These are phyloP conservation scores for Colletotrichum simmondsii DNA, from an alignment of 2,329 filamentous ascomycete species.

Conservation along the genomic window DNA sequence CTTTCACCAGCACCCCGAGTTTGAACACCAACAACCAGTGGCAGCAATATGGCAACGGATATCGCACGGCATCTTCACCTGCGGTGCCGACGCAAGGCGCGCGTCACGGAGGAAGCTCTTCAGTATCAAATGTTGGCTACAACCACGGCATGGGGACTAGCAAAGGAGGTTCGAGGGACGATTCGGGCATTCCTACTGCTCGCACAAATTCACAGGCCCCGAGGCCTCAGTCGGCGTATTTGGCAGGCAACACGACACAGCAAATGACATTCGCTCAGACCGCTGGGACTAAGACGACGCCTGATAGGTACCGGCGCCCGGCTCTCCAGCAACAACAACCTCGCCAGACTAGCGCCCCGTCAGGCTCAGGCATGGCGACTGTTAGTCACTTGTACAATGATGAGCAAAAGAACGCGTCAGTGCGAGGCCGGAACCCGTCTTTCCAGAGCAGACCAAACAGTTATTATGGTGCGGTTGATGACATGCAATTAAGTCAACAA, in stretches of 20 bases:
- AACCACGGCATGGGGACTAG: constrained; percentile 48
- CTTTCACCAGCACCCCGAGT: constrained; percentile 78
- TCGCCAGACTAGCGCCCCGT: constrained; percentile 52
- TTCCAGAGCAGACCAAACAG: constrained; percentile 61
- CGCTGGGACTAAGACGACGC: constrained; percentile 73
- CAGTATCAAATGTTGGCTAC: constrained; percentile 53
- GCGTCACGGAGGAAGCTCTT: constrained; percentile 48
- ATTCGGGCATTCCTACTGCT: constrained; percentile 57
- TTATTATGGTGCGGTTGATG: constrained; percentile 68
- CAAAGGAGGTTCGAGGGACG: constrained; percentile 61
- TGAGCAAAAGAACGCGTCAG: constrained; percentile 28
- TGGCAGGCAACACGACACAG: constrained; percentile 48
- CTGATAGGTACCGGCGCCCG: constrained; percentile 84
- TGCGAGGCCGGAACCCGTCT: constrained; percentile 44
- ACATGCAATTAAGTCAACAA: constrained; percentile 71
- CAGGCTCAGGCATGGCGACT: constrained; percentile 64
- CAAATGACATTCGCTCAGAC: constrained; percentile 68
- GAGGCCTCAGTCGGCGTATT: constrained; percentile 55
- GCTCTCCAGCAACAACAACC: constrained; percentile 57
- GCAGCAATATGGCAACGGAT: constrained; percentile 58
- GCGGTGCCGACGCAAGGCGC: constrained; percentile 51
- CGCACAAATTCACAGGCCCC: constrained; percentile 52
- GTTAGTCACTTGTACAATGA: constrained; percentile 66
- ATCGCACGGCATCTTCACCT: constrained; percentile 60
- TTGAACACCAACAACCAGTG: constrained; percentile 66